Base-by-base conservation (phyloP, 306 rosid genomes). In the Vigna radiata region DNA sequence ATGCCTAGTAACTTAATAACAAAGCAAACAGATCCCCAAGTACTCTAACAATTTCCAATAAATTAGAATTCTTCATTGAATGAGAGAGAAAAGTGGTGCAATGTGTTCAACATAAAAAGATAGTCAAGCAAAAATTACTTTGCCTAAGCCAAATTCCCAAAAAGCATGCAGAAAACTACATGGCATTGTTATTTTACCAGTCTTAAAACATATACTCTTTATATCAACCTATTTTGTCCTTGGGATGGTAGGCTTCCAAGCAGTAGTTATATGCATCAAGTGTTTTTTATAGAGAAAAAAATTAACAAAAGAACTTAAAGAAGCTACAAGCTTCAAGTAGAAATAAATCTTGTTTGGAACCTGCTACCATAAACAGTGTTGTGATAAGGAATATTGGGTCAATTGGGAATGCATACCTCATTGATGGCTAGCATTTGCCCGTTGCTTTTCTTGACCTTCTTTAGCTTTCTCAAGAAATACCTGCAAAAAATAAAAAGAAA, bases 361-460 rank as follows among this genome's bases (percentile, higher is more conserved):
- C 16, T 55, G 6, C 8, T 21, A 1, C 62, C 25, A 55, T 21
- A 55, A 21, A 12, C 61, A 55, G 15, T 55, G 31, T 55, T 13
- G 7, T 21, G 33, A 21, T 21, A 15, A 8, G 62, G 31, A 55
- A 55, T 55, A 21, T 10, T 11, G 19, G 1, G 33, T 4, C n/a
- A 11, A 55, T 27, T 66, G 8, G 36, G 39, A 29, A 46, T 31
- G 39, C 50, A 53, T 83, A 89, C 94, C 97, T 91, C 97, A 43
- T 91, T 91, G 68, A 91, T 89, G 49, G 94, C 92, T 62, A 91
- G 82, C 53, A 91, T 77, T 69, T 91, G 94, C 0, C 97, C 97
- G 18, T 91, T 91, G 83, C 94, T 91, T 68, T 91, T 88, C 89
- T 91, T 91, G 29, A 91, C 97, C 66, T 91, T 91, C 82, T 91